Evolutionary conservation across 176 grass and related monocot species (phyloP), one percentile per base, ranked within the genome.

Genomic region (Musa beccarii): DNA sequence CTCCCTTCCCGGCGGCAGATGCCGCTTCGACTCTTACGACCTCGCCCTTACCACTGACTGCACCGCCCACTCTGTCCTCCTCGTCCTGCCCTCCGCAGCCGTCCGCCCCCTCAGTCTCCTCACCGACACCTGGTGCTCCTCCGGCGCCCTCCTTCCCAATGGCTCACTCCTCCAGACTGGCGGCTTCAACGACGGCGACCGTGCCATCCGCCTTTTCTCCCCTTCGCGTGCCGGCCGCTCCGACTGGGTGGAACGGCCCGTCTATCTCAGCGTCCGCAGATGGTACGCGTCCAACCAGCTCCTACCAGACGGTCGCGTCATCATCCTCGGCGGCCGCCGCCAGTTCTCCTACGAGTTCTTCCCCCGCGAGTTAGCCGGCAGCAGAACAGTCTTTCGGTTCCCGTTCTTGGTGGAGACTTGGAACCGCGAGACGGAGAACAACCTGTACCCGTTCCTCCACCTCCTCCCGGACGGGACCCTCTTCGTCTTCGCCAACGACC

Each of bases 401-500:
- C 86, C 79, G 12, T 97, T 93, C 79, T 65, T 97, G 49, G 82
- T 93, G 2, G 88, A 97, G 74, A 97, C 94, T 1, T 81, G 68
- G 5, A 90, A 97, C 50, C 72, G 25, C 0, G 79, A 88, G n/a
- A 54, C 82, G 2, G 90, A 97, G 85, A 71, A 93, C 85, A 97
- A 97, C 69, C 85, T 97, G 9, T 93, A 97, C 78, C 94, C 90
- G 15, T 97, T 97, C 86, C 85, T 93, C 10, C 94, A 93, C 86
- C 90, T 93, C 22, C 87, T 93, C 49, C 94, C 88, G 1, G 94
- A 97, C 64, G 94, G 86, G 24, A 76, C 79, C 7, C 77, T 97
- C 34, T 97, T 97, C 84, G 69, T 83, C 71, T 93, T 93, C 63
- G 90, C 94, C 84, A 97, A 97, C 56, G 87, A 87, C 75, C 81